These are phyloP conservation scores for Tilletia indica DNA, from an alignment of 1,284 basidiomycete genomes.

Conservation along the genomic window DNA sequence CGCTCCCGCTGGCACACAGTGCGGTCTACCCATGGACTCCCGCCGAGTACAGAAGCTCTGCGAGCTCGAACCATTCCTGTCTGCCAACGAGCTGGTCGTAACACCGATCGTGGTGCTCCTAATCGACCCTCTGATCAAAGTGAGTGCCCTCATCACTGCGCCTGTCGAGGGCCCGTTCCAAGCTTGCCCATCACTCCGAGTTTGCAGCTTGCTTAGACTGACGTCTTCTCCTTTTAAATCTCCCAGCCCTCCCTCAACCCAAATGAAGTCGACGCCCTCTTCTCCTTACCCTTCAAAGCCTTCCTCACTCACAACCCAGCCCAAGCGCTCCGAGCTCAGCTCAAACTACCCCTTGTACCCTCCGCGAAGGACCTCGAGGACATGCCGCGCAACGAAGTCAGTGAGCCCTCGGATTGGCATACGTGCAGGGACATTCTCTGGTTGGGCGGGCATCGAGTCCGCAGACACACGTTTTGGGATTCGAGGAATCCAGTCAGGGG, in stretches of 20 bases:
- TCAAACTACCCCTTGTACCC: constrained; percentile 29
- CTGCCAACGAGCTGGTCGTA: constrained; percentile 51
- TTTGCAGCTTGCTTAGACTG: neutral
- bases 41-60: constrained; percentile 39
- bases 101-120: constrained; percentile 48
- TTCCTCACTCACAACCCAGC: constrained; percentile 46
- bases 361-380: constrained; percentile 29
- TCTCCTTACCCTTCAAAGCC: constrained; percentile 43
- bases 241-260: constrained; percentile 35
- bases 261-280: constrained; percentile 41
- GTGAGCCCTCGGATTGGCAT: constrained; percentile 49
- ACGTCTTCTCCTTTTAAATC: neutral
- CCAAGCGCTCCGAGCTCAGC: constrained; percentile 21
- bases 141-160: constrained; percentile 15
- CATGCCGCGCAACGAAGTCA: constrained; percentile 38
- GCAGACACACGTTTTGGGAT: constrained; percentile 52
- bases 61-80: constrained; percentile 44
- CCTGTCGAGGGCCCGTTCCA: neutral
- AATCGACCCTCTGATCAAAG: constrained; percentile 33
- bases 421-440: constrained; percentile 47
- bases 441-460: constrained; percentile 35
- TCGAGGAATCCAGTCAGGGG: constrained; percentile 48
- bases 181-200: neutral
- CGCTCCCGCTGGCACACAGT: constrained; percentile 28
- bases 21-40: constrained; percentile 42